Conservation (phyloP, 2,329 filamentous ascomycete genomes). For the Microascus cirrosus region DNA sequence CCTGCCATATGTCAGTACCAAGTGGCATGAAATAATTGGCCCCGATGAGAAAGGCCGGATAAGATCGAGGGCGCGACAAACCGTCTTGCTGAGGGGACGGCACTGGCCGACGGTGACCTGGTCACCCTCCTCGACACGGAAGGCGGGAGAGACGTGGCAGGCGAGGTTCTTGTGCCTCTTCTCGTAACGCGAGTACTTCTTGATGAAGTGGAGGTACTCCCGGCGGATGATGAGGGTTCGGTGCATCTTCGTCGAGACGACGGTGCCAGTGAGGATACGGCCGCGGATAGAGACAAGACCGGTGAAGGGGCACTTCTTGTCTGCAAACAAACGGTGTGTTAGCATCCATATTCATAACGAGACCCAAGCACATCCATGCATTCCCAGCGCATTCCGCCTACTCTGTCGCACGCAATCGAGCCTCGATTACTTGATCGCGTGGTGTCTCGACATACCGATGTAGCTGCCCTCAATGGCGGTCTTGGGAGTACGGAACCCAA, state of each 20-base stretch:
- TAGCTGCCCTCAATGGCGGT: constrained; percentile 97
- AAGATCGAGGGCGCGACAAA: constrained; percentile 40
- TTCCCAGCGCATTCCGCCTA: neutral
- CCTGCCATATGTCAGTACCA: constrained; percentile 36
- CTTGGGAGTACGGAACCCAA: constrained; percentile 98
- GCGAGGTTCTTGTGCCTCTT: constrained; percentile 99
- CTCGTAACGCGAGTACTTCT: constrained; percentile 99
- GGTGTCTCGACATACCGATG: constrained; percentile 67
- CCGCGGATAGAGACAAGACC: constrained; percentile 98
- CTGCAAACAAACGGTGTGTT: constrained; percentile 29
- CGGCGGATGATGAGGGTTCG: constrained; percentile 97
- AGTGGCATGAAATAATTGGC: neutral
- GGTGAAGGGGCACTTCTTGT: constrained; percentile 99
- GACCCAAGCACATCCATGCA: neutral
- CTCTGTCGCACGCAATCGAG: neutral
- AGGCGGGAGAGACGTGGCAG: constrained; percentile 96
- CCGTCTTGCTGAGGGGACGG: constrained; percentile 98
- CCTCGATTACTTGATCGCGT: constrained; percentile 7
- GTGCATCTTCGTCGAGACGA: constrained; percentile 99
- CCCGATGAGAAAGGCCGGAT: neutral
- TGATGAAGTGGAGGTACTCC: constrained; percentile 99
- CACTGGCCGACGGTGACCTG: constrained; percentile 99
- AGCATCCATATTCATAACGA: neutral
- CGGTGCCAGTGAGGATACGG: constrained; percentile 98
- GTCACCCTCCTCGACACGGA: constrained; percentile 99